Base-by-base conservation (phyloP, 2,329 filamentous ascomycete genomes). In the Alternaria atra region DNA sequence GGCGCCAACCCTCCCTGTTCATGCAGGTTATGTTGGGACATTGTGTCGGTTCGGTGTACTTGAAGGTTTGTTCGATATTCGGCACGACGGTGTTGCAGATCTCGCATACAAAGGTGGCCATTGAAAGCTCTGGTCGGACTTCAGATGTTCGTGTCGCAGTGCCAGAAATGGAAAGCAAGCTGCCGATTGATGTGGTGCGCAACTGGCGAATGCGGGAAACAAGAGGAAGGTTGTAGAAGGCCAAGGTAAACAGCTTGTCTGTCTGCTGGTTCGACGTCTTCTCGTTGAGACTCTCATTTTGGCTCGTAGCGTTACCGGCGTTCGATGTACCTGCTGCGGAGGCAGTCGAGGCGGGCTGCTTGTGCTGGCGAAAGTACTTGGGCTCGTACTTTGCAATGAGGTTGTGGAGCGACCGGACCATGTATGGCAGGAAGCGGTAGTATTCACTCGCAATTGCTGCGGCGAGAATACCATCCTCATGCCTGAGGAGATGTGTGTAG, bases 121-220 rank as follows among this genome's bases (percentile, higher is more conserved):
- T 84, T 3, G 93, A 96, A 62, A 99, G 82, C 80, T 99, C 95
- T 0, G 95, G 95, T 34, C 95, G 89, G 25, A 99, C 95, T 84
- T 99, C 95, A 9, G 95, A 99, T 6, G 95, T 99, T 77, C 95
- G 88, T 1, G 95, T 99, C 29, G 97, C 94, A 0, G 95, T 99
- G 48, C 95, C 95, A 7, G 95, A 99, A 69, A 99, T 97, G 10
- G 95, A 97, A 6, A 97, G 87, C 43, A 99, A 86, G 75, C 94
- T 92, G 55, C 95, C 95, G 71, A 99, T 96, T 70, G 97, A 94
- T 64, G 88, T 86, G 27, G 95, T 97, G 32, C 95, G 90, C 64
- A 99, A 84, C 72, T 93, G 90, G 61, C 94, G 91, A 58, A 97
- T 88, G 67, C 94, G 86, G 2, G 93, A 95, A 13, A 97, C 91